Evolutionary conservation across 2,329 filamentous ascomycete species (phyloP).

Genomic region (Fusarium foetens): DNA sequence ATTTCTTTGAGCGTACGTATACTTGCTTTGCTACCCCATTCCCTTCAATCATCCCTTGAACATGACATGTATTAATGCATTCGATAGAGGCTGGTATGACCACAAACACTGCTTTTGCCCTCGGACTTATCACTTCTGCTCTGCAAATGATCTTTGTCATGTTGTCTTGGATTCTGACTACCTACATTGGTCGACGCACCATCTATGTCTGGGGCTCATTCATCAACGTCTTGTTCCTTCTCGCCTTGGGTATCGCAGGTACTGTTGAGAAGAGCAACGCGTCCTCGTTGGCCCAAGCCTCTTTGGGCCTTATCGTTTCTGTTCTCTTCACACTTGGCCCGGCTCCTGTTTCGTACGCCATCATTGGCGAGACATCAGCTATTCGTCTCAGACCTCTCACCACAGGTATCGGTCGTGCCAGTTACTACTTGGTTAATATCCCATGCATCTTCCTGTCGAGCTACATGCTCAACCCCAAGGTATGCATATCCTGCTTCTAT

Average conservation of each 20-base stretch:
- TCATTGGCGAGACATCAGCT: constrained; percentile 74
- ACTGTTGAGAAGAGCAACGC: constrained; percentile 55
- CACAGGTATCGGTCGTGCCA: constrained; percentile 70
- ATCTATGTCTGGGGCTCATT: constrained; percentile 72
- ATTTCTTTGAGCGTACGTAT: constrained; percentile 61
- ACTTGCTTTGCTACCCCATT: not conserved
- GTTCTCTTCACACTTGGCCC: constrained; percentile 71
- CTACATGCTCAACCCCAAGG: constrained; percentile 67
- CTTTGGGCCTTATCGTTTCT: constrained; percentile 71
- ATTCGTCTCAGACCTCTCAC: constrained; percentile 72
- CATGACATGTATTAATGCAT: constrained; percentile 1
- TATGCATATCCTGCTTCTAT: not conserved
- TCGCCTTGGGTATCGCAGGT: constrained; percentile 68
- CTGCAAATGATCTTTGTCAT: constrained; percentile 71
- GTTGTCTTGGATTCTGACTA: constrained; percentile 74
- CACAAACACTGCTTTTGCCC: constrained; percentile 65
- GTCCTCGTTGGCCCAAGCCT: constrained; percentile 59
- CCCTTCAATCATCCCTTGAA: not conserved
- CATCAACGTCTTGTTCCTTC: constrained; percentile 63
- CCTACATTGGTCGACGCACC: constrained; percentile 70
- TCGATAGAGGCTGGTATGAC: constrained; percentile 67
- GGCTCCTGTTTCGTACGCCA: constrained; percentile 72
- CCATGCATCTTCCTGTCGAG: constrained; percentile 71
- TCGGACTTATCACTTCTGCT: constrained; percentile 72
- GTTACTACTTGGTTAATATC: constrained; percentile 73